These are phyloP conservation scores for Juglanconis sp. DNA, from an alignment of 2,329 filamentous ascomycete genomes.

Conservation along the genomic window DNA sequence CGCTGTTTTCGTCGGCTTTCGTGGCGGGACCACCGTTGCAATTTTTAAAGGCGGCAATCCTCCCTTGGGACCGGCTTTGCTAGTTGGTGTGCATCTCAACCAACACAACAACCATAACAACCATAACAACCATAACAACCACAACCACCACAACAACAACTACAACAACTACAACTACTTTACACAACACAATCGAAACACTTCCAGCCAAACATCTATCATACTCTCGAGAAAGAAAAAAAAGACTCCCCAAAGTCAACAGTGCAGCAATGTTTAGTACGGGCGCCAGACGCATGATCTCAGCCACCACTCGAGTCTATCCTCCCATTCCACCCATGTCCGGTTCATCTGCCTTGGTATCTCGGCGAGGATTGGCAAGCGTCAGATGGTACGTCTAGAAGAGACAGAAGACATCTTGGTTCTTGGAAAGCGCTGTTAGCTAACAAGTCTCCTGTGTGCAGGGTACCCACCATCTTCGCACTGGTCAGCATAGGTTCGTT, in stretches of 20 bases:
- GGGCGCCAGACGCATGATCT: constrained; percentile 11
- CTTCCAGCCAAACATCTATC: background rate
- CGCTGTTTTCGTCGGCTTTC: background rate
- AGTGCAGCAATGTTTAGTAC: constrained; percentile 12
- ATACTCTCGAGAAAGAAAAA: background rate
- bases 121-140: background rate
- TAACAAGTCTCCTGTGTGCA: background rate
- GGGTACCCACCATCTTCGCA: constrained; percentile 16
- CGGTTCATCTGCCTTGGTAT: background rate
- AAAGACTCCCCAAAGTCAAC: background rate
- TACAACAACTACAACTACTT: background rate
- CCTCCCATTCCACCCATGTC: constrained; percentile 10
- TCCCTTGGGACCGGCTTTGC: too few species aligned
- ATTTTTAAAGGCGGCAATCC: background rate
- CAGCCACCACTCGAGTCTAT: constrained; percentile 13
- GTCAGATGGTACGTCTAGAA: constrained; percentile 4
- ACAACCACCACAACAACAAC: too few species aligned
- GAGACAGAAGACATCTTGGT: background rate
- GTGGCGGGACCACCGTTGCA: too few species aligned
- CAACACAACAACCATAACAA: background rate
- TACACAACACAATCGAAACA: background rate
- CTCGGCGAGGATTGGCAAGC: constrained; percentile 2
- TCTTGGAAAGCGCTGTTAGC: background rate
- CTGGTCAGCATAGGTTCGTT: constrained; percentile 19
- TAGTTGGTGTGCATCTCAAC: too few species aligned